Percentiles rank a stretch among this genome's conserved stretches.
Conservation (phyloP, 2,329 filamentous ascomycete genomes). For the Aureobasidium namibiae region DNA sequence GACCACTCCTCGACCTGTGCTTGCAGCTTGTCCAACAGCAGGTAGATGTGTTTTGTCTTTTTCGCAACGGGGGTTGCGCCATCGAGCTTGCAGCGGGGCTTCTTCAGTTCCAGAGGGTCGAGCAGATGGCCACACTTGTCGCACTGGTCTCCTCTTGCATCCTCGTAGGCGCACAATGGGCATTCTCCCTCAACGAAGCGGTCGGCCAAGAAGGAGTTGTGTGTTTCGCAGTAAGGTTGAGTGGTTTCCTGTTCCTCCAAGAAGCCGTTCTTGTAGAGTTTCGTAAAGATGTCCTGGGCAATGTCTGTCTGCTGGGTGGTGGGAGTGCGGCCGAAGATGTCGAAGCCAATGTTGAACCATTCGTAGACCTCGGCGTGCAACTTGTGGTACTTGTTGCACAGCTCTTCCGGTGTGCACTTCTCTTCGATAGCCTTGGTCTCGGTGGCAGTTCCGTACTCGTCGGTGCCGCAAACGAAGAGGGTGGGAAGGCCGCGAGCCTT, state of each 20-base stretch:
- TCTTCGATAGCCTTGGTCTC: conserved; percentile 93
- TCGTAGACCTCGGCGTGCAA: conserved; percentile 87
- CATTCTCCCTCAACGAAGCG: conserved; percentile 77
- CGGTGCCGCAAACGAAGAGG: conserved; percentile 78
- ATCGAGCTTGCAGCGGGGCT: conserved; percentile 87
- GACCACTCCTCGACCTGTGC: conserved; percentile 71
- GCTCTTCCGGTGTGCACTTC: conserved; percentile 68
- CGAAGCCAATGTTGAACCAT: conserved; percentile 93
- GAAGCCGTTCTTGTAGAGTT: conserved; percentile 81
- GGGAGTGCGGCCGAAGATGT: conserved; percentile 89
- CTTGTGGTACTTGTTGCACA: conserved; percentile 88
- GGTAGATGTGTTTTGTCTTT: conserved; percentile 83
- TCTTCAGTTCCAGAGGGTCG: conserved; percentile 55
- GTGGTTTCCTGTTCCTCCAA: conserved; percentile 78
- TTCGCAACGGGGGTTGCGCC: conserved; percentile 69
- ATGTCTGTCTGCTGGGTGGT: conserved; percentile 86
- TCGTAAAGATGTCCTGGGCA: conserved; percentile 80
- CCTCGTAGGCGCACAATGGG: conserved; percentile 54
- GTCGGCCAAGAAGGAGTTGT: conserved; percentile 64
- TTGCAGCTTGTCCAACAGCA: conserved; percentile 79
- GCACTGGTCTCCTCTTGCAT: conserved; percentile 47
- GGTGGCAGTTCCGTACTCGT: conserved; percentile 93
- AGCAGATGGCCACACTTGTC: conserved; percentile 43
- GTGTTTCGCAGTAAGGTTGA: conserved; percentile 76
- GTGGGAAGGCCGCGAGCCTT: conserved; percentile 72